Base-by-base conservation (phyloP, 208 protist species). In the Crithidia thermophila region DNA sequence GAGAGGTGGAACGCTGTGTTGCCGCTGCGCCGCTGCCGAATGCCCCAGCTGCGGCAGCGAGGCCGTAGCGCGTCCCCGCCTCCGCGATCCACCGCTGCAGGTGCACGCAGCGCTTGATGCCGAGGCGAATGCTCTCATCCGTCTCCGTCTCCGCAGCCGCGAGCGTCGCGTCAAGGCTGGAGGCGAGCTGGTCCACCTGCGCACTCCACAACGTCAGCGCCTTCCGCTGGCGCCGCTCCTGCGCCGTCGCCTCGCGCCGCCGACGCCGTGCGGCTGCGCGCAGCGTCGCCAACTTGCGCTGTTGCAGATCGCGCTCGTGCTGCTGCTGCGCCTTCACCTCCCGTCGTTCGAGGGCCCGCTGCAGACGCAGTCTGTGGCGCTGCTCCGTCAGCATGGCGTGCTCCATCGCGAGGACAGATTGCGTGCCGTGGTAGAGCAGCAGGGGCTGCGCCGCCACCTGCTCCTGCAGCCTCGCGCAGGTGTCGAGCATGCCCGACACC, bases 21-120 rank as follows among this genome's bases (percentile, higher is more conserved):
- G n/a, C n/a, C n/a, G n/a, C n/a, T n/a, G n/a, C n/a, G n/a, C n/a
- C 49, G 21, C 4, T 16, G 13, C 39, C 16, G 14, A 40, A 10
- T 37, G 33, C 18, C 49, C 27, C 14, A 25, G 46, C 28, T 37
- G 49, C n/a, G 2, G 30, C 39, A 16, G 16, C 4, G 14, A 70
- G 40, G 14, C 47, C 56, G 49, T 47, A 64, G 10, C 47, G 56
- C 14, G 53, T 39, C 3, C 20, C 56, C 11, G 66, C 53, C 33
- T 67, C 59, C 4, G 31, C 43, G 11, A 74, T 62, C 58, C 36
- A 61, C 30, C 60, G 58, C 27, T 74, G 52, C 18, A 74, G 60
- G 43, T 67, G 59, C 23, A 67, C 68, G 68, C 68, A 74, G 18
- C 30, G 68, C 59, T 63, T 60, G 20, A 67, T 58, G 40, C 50